These are phyloP conservation scores for Coprinellus aureogranulatus DNA, from an alignment of 768 basidiomycete species.

Conservation along the genomic window DNA sequence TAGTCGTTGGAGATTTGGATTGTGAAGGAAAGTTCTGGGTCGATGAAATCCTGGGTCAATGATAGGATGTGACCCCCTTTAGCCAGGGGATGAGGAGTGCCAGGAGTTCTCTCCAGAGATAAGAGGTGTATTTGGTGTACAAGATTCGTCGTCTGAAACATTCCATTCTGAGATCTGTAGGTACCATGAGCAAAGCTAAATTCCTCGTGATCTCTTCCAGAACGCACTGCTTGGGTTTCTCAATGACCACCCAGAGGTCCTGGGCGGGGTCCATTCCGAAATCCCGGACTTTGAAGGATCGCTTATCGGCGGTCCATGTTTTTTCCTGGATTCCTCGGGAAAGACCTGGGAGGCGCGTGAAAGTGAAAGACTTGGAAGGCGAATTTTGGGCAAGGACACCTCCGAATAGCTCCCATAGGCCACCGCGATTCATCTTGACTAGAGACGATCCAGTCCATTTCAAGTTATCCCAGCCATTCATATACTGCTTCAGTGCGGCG, in stretches of 20 bases:
- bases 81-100: conserved; percentile 45
- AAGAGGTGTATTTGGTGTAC: conserved; percentile 42
- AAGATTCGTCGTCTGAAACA: too few species aligned
- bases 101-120: conserved; percentile 36
- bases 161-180: neutral
- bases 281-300: conserved; percentile 45
- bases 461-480: conserved; percentile 38
- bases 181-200: neutral
- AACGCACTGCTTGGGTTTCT: conserved; percentile 36
- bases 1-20: conserved; percentile 58
- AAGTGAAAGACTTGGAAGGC: conserved; percentile 31
- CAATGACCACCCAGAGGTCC: conserved; percentile 56
- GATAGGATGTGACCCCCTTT: conserved; percentile 29
- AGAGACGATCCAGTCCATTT: conserved; percentile 29
- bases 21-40: conserved; percentile 32
- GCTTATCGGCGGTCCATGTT: conserved; percentile 39
- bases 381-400: conserved; percentile 49
- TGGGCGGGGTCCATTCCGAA: conserved; percentile 67
- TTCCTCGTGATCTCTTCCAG: neutral
- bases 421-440: conserved; percentile 41
- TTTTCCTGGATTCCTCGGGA: conserved; percentile 45
- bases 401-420: conserved; percentile 58
- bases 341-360: conserved; percentile 49
- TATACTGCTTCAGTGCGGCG: conserved; percentile 35
- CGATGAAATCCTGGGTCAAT: conserved; percentile 21